Base-by-base conservation (phyloP, 805 yeast species). In the Candida nonsorbophila region DNA sequence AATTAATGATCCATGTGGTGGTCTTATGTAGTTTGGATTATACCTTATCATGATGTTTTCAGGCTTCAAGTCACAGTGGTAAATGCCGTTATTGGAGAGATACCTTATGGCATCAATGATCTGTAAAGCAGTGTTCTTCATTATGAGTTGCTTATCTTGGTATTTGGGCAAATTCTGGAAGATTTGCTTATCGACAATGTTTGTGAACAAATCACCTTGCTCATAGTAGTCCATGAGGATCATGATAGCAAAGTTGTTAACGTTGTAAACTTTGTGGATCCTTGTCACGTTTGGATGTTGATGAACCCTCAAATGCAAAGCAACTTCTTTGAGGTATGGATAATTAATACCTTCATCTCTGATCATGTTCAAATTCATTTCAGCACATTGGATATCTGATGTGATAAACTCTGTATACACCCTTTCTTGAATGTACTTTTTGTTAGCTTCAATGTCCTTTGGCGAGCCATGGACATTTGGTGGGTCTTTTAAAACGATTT, bases 191-290 rank as follows among this genome's bases (percentile, higher is more conserved):
- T 84, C 95, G 23, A 88, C 90, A 31, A 90, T 90, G 31, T 84
- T 79, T 29, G 79, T 72, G 55, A 90, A 92, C 36, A 90, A 67
- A 52, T 90, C 98, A 28, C 94, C 95, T 41, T 81, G 84, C 15
- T 79, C 73, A 49, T 69, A 82, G 54, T 84, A 86, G 53, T 90
- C 97, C 85, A 88, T 80, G 7, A 90, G 69, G 14, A 85, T 78
- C 43, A 84, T 79, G 13, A 75, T 49, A 2, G 79, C 79, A 27
- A 51, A 29, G 20, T 66, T 55, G 28, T 71, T 72, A 11, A 76
- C 65, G 36, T 77, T 80, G 38, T 81, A 67, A 24, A 84, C 84
- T 44, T 81, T 78, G 44, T 81, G 81, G 26, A 90, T 80, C 9
- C 83, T 69, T 19, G 83, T 74, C 16, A 90, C 73, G 51, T 85